Percentiles rank a stretch among this genome's conserved stretches.
Conservation (phyloP, 345 rosid genomes). For the Turnera subulata region DNA sequence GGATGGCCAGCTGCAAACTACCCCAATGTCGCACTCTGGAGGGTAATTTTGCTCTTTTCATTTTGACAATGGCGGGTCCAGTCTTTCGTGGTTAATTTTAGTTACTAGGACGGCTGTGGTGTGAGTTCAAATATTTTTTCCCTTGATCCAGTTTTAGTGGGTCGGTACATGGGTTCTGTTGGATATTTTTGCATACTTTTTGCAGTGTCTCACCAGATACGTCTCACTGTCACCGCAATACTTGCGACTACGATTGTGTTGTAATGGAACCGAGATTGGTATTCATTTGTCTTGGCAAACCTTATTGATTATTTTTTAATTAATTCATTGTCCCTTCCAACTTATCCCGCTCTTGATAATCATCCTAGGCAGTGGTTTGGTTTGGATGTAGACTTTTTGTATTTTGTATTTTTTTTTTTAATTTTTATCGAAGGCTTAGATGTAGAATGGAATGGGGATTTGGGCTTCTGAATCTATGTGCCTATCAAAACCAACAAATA, state of each 20-base stretch:
- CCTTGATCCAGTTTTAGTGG: constrained; percentile 11
- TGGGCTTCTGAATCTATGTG: too few relatives aligned
- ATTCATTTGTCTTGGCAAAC: neutral
- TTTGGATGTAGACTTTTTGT: too few relatives aligned
- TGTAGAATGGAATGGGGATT: too few relatives aligned
- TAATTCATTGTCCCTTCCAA: neutral
- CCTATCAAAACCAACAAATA: too few relatives aligned
- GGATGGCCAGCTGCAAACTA: constrained; percentile 72
- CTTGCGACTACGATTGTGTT: constrained; percentile 18
- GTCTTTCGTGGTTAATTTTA: constrained; percentile 7
- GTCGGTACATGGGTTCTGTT: constrained; percentile 8
- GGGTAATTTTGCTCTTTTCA: constrained; percentile 35
- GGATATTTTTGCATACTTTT: neutral
- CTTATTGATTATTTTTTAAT: neutral
- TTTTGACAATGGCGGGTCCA: constrained; percentile 17
- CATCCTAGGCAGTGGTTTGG: too few relatives aligned
- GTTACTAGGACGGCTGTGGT: constrained; percentile 15
- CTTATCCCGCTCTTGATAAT: neutral
- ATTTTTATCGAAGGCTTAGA: too few relatives aligned
- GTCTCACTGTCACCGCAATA: constrained; percentile 4
- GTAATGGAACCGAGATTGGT: constrained; percentile 16
- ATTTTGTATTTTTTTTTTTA: too few relatives aligned
- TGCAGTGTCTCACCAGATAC: neutral
- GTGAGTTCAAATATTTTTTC: constrained; percentile 14
- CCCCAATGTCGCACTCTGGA: constrained; percentile 95